Evolutionary conservation across 1,284 basidiomycete species (phyloP), one percentile per base, ranked within the genome.

Genomic region (Tilletia caries): DNA sequence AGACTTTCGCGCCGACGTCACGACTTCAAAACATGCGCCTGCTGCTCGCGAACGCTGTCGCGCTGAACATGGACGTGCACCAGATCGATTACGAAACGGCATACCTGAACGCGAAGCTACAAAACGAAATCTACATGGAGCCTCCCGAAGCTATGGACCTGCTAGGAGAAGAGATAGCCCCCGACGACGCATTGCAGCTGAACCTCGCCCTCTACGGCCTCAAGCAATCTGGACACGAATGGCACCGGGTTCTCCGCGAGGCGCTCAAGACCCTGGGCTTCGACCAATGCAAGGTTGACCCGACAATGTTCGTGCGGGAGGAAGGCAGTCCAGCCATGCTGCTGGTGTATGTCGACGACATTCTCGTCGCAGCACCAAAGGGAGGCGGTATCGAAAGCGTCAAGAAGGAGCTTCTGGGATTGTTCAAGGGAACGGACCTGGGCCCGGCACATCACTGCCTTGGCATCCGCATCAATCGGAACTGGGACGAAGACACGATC

Each of bases 1-100:
- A 71, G 44, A 58, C 48, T 10, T 71, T 68, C 32, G 60, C 66
- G 15, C 69, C 69, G 8, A 67, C 41, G 3, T 37, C 41, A 23
- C 10, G 62, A 32, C 33, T 37, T 64, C 34, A 64, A 18, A 64
- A 37, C 27, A 34, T 64, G 34, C 13, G 62, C 32, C n/a, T 64
- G 4, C 32, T 64, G 33, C n/a, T 33, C 18, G 33, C 62, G 20
- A 41, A 20, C 6, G 62, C 62, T 8, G 20, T 20, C 5, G 34
- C 34, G 20, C 41, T 64, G 8, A 32, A 33, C 33, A 25, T 64
- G 29, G 20, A 64, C 32, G 29, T 64, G 13, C 62, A 64, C 32
- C 23, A 60, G 20, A 60, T 60, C 32, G 54, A 60, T 27, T 60
- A 60, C 54, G 23, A 60, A 25, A 60, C 54, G 29, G 54, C 54